A percentile compares a stretch with the other conserved stretches of the same genome.
phyloP scores from a whole-genome alignment of 495 filamentous ascomycete species.

The Aspergillus homomorphus region DNA sequence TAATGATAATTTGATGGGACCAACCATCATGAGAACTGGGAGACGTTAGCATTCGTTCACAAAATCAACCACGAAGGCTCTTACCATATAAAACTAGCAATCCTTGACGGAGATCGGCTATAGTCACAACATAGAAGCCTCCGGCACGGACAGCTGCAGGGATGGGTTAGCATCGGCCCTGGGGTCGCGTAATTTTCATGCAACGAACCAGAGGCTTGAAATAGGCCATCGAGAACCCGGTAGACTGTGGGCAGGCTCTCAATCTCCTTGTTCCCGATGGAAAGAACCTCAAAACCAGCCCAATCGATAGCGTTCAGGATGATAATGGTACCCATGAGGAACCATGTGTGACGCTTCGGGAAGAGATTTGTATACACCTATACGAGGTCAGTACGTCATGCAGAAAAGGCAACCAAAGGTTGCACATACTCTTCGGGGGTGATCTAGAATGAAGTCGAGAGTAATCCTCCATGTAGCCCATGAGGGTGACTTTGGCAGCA shows the following conservation, averaged over 20 bases:
- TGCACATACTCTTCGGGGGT: conserved; percentile 61
- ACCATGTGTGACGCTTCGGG: conserved; percentile 73
- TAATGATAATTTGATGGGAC: conserved; percentile 5
- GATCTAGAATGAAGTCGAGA: conserved; percentile 74
- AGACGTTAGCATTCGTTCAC: conserved; percentile 11
- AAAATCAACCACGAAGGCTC: background rate
- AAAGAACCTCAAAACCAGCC: conserved; percentile 75
- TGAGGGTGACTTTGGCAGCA: conserved; percentile 40
- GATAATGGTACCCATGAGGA: conserved; percentile 69
- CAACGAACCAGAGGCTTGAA: conserved; percentile 62
- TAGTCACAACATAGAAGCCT: conserved; percentile 79
- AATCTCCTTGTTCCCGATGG: conserved; percentile 67
- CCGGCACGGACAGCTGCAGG: conserved; percentile 67
- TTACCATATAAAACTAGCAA: conserved; percentile 69
- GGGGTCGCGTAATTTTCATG: too few species aligned
- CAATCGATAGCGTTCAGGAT: conserved; percentile 78
- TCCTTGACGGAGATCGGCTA: conserved; percentile 65
- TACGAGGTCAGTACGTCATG: conserved; percentile 1
- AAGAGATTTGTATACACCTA: conserved; percentile 76
- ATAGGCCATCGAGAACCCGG: conserved; percentile 73
- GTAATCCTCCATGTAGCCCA: conserved; percentile 58
- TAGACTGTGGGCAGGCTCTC: conserved; percentile 52
- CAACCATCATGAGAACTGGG: conserved; percentile 75
- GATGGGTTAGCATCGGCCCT: conserved; percentile 17
- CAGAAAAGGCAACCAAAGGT: background rate